These are phyloP conservation scores for Dentipellis fragilis DNA, from an alignment of 768 basidiomycete species.

Conservation along the genomic window DNA sequence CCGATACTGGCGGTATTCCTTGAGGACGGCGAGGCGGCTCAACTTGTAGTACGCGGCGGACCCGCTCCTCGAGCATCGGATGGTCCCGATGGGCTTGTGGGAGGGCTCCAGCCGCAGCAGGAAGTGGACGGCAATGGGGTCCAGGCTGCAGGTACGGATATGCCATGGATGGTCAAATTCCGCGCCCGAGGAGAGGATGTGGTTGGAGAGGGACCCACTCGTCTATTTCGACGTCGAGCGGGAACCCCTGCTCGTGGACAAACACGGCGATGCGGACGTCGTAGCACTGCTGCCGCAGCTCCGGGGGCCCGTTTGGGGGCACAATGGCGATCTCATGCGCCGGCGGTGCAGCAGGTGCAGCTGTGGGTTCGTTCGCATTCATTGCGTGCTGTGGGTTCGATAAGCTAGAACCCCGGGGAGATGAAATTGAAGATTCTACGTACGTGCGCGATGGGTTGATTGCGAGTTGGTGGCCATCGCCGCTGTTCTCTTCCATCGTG, in stretches of 20 bases:
- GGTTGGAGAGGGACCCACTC: slow-evolving; percentile 33
- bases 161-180: neutral
- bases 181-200: slow-evolving; percentile 1
- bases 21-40: slow-evolving; percentile 57
- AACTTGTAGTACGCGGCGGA: slow-evolving; percentile 55
- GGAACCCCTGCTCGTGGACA: slow-evolving; percentile 58
- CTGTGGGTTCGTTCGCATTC: too few species aligned
- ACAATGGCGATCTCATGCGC: slow-evolving; percentile 50
- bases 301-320: slow-evolving; percentile 28
- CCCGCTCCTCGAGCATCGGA: slow-evolving; percentile 37
- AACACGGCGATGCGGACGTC: slow-evolving; percentile 53
- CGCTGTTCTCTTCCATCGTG: too few species aligned
- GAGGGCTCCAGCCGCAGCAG: slow-evolving; percentile 59
- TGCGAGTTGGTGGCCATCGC: neutral
- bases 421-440: neutral
- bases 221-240: slow-evolving; percentile 68
- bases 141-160: slow-evolving; percentile 32
- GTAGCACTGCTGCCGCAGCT: slow-evolving; percentile 57
- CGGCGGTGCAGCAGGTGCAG: neutral
- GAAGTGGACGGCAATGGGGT: slow-evolving; percentile 59
- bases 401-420: neutral
- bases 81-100: slow-evolving; percentile 57
- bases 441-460: neutral
- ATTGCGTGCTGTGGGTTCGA: neutral
- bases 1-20: slow-evolving; percentile 48